Evolutionary conservation across 495 filamentous ascomycete species (phyloP), one percentile per base, ranked within the genome.

Genomic region (Tuber umbilicatum): DNA sequence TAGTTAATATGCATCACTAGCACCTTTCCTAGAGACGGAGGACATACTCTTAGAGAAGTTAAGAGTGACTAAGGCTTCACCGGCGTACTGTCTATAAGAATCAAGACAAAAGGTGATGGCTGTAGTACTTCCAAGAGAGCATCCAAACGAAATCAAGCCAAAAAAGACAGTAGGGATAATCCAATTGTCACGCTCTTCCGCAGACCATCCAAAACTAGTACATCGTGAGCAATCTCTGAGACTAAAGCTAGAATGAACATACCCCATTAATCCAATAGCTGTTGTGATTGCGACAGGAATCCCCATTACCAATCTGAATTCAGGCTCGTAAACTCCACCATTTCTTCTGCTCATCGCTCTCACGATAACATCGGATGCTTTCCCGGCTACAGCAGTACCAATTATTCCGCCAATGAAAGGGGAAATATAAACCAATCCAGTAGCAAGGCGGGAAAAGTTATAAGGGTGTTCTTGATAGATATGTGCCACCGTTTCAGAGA

Each of bases 131-230:
- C 94, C 94, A 16, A 97, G 87, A 64, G 92, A 91, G 83, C 95
- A 97, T 3, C 95, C 95, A 82, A 99, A 99, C 23, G 93, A 96
- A 73, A 97, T 91, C 68, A 96, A 82, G 2, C 93, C 94, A 78
- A 97, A 97, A 85, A 97, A 97, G 0, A 96, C 82, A 0, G 94
- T 97, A 2, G 95, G 95, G 37, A 97, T 93, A 73, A 96, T 95
- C 92, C 93, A 97, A 27, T 87, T 84, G 82, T 97, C 88, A n/a
- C 86, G 85, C 39, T 88, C 85, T 70, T 91, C 83, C 0, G 92
- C 93, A 41, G 90, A 93, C 94, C 94, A 97, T 6, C 94, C 94
- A 81, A 94, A 97, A 43, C 75, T 77, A 38, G 21, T 41, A 19
- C 69, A 17, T 23, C 31, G 38, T 69, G 5, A 67, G 50, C 27